Conservation (phyloP, 805 yeast species). For the Schwanniomyces polymorphus region DNA sequence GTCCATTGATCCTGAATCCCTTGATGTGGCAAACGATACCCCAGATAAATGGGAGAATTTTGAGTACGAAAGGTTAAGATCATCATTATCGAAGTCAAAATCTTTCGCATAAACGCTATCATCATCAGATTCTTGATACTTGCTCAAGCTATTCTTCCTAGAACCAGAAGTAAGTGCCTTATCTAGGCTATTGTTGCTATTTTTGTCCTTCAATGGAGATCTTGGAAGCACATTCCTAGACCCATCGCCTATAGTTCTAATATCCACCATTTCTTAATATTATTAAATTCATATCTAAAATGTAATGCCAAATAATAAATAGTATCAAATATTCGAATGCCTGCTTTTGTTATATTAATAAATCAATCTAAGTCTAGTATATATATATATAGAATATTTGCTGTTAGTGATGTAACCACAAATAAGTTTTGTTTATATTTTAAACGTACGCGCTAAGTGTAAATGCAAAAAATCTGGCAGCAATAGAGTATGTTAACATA, state of each 20-base stretch:
- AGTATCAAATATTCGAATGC: no score
- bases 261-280: neutral
- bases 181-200: neutral
- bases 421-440: neutral
- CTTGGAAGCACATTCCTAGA: neutral
- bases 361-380: neutral
- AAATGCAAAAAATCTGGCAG: no score
- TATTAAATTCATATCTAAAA: neutral
- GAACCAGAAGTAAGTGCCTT: neutral
- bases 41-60: constrained; percentile 34
- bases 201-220: neutral
- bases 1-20: constrained; percentile 3
- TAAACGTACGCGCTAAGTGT: neutral
- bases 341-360: no score
- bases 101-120: constrained; percentile 25
- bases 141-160: constrained; percentile 31
- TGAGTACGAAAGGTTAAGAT: constrained; percentile 33
- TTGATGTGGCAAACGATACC: constrained; percentile 14
- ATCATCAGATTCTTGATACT: constrained; percentile 20
- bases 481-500: no score
- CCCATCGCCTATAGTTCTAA: neutral
- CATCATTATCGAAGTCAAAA: constrained; percentile 24
- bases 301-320: neutral
- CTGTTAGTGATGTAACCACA: neutral
- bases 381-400: neutral